A percentile compares a stretch with the other conserved stretches of the same genome.
phyloP scores from a whole-genome alignment of 306 rosid genomes.

The Castanea mollissima region DNA sequence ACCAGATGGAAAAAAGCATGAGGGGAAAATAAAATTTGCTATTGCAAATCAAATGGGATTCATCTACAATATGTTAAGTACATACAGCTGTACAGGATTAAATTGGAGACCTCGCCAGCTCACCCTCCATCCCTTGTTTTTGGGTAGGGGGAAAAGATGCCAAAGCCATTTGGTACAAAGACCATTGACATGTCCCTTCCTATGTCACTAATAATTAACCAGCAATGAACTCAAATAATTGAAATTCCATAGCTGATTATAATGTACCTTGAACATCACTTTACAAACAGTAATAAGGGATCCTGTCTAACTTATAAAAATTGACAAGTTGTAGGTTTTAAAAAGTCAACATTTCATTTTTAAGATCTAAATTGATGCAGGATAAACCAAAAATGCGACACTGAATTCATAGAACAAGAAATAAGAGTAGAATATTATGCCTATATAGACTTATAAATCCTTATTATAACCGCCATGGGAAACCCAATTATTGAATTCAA shows the following conservation, averaged over 20 bases:
- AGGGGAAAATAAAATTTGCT: not conserved
- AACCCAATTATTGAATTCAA: too few species aligned
- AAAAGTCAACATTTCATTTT: not conserved
- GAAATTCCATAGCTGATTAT: not conserved
- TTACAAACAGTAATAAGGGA: not conserved
- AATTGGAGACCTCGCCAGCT: not conserved
- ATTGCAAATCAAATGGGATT: slow-evolving; percentile 8
- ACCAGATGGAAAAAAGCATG: not conserved
- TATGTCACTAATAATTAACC: not conserved
- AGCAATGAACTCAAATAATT: not conserved
- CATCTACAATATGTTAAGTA: not conserved
- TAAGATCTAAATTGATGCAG: not conserved
- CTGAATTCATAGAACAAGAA: too few species aligned
- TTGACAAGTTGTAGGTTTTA: not conserved
- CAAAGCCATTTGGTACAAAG: not conserved
- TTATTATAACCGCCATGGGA: too few species aligned
- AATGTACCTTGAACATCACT: not conserved
- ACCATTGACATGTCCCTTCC: not conserved
- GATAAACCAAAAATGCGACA: too few species aligned
- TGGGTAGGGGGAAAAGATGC: not conserved
- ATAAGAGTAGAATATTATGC: too few species aligned
- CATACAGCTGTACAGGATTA: not conserved
- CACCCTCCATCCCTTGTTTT: not conserved
- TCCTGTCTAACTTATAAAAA: not conserved
- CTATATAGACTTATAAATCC: too few species aligned